A percentile compares a stretch with the other conserved stretches of the same genome.
Evolutionary conservation across 139 green algal species (phyloP).

Genomic region (Prasinococcaceae sp.): DNA sequence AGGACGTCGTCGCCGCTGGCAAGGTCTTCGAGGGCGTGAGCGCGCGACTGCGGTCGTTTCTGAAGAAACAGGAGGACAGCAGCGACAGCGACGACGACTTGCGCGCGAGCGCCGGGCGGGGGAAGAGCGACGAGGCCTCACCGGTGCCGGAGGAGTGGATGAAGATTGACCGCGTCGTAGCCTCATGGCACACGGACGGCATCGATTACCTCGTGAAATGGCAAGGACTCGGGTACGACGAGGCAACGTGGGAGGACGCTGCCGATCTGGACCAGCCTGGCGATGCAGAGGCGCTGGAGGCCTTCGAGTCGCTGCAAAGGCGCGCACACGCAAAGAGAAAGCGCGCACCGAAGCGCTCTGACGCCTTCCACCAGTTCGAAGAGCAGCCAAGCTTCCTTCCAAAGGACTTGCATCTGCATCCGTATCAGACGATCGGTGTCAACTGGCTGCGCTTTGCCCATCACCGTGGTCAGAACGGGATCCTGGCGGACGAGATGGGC

Average conservation of each 20-base stretch:
- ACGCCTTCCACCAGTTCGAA: no score
- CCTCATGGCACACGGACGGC: conserved; percentile 10
- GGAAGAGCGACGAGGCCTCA: background rate
- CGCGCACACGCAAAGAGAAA: background rate
- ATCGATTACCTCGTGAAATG: no score
- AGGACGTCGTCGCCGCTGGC: conserved; percentile 49
- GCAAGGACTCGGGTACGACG: conserved; percentile 64
- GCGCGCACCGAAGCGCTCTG: no score
- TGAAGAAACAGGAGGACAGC: conserved; percentile 19
- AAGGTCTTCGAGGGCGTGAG: conserved; percentile 83
- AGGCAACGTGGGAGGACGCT: conserved; percentile 67
- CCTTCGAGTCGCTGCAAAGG: conserved; percentile 66
- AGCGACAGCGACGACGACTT: conserved; percentile 45
- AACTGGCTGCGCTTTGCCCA: conserved; percentile 25
- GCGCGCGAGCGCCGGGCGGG: no score
- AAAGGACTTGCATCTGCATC: no score
- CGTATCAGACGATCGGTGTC: background rate
- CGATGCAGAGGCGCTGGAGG: conserved; percentile 40
- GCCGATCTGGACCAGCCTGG: conserved; percentile 23
- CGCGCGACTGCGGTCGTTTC: conserved; percentile 38
- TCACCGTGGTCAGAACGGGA: conserved; percentile 46
- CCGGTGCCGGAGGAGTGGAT: conserved; percentile 53
- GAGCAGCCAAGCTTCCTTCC: no score
- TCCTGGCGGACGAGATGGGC: conserved; percentile 93
- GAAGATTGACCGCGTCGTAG: conserved; percentile 26